phyloP scores from a whole-genome alignment of 2,329 filamentous ascomycete species.

The Cadophora malorum region DNA sequence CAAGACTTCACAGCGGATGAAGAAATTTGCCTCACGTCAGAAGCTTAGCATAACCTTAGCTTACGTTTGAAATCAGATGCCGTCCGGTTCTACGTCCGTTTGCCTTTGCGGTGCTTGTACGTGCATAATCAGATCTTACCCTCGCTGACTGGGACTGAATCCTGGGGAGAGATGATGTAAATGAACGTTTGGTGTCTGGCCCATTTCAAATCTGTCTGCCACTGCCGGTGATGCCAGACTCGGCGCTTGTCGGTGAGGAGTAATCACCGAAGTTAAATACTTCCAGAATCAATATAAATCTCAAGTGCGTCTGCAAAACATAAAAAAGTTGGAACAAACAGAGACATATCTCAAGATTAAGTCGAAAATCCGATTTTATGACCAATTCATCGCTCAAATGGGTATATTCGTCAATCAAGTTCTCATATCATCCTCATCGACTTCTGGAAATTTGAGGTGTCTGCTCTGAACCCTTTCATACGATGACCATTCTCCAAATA shows the following conservation, averaged over 20 bases:
- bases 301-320: too few relatives aligned
- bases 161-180: too few relatives aligned
- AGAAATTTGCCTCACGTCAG: neutral
- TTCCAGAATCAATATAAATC: too few relatives aligned
- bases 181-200: too few relatives aligned
- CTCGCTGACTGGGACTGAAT: neutral
- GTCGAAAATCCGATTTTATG: too few relatives aligned
- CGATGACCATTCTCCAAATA: neutral
- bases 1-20: neutral
- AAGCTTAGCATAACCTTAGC: neutral
- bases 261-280: too few relatives aligned
- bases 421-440: neutral
- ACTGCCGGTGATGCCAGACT: too few relatives aligned
- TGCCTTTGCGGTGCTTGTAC: neutral
- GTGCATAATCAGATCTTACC: neutral
- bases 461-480: neutral
- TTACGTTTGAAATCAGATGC: neutral
- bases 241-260: too few relatives aligned
- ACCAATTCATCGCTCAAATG: too few relatives aligned
- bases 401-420: neutral
- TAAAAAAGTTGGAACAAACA: too few relatives aligned
- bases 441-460: neutral
- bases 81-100: neutral
- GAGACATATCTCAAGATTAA: too few relatives aligned
- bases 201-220: too few relatives aligned